Percentiles rank a stretch among this genome's conserved stretches.
Conservation (phyloP, 1,284 basidiomycete genomes). For the Apiotrichum brassicae region DNA sequence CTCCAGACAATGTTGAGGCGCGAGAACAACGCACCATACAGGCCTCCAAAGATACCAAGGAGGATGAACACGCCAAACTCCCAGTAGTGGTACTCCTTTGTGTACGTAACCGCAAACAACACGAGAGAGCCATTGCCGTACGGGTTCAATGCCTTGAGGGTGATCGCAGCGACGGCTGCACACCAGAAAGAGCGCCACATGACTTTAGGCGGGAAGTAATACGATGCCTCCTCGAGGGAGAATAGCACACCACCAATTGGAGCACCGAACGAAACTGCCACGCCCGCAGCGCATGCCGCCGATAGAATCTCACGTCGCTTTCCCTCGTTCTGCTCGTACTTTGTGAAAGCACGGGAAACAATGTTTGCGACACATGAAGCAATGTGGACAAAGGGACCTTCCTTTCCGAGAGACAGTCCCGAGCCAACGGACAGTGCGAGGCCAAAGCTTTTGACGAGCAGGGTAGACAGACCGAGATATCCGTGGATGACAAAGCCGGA, state of each 20-base stretch:
- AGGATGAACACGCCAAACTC: conserved; percentile 65
- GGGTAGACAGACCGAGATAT: conserved; percentile 81
- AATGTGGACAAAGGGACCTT: conserved; percentile 96
- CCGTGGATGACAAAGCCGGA: conserved; percentile 97
- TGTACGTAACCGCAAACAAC: conserved; percentile 45
- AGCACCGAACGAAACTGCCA: conserved; percentile 67
- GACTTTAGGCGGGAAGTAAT: conserved; percentile 89
- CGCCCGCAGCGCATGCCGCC: conserved; percentile 70
- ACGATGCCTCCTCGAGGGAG: conserved; percentile 88
- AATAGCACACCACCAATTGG: conserved; percentile 90
- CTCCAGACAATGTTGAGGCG: conserved; percentile 80
- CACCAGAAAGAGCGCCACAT: conserved; percentile 95
- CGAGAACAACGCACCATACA: conserved; percentile 92
- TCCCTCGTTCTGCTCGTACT: conserved; percentile 93
- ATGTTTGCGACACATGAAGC: conserved; percentile 94
- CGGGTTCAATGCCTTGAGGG: conserved; percentile 81
- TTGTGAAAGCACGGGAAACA: conserved; percentile 73
- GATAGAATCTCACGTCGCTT: conserved; percentile 88
- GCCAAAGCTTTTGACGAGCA: conserved; percentile 87
- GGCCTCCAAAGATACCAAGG: conserved; percentile 79
- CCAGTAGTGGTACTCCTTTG: conserved; percentile 46
- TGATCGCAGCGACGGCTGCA: conserved; percentile 86
- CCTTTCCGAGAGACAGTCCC: conserved; percentile 82
- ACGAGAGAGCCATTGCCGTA: conserved; percentile 60
- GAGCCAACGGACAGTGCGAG: conserved; percentile 85